Conservation (phyloP, 306 rosid species). For the Acacia acuminata region DNA sequence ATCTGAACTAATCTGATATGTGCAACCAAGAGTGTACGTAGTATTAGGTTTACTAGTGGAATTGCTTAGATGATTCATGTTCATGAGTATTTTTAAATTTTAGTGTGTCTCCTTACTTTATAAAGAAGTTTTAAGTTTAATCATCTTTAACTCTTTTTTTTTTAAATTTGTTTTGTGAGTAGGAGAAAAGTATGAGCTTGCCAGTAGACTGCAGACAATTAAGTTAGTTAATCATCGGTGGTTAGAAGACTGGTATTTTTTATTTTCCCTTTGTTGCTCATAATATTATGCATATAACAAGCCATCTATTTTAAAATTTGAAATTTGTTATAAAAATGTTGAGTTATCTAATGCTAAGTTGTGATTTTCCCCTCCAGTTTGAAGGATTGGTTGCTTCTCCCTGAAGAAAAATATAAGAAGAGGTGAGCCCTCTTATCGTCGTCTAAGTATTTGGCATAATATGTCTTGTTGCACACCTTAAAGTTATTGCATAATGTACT, state of each 20-base stretch:
- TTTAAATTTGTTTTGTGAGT: neutral
- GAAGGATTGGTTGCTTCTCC: conserved; percentile 76
- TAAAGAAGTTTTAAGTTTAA: neutral
- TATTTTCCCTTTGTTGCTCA: conserved; percentile 7
- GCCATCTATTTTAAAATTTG: conserved; percentile 21
- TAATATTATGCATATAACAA: neutral
- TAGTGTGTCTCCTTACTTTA: conserved; percentile 10
- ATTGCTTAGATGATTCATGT: conserved; percentile 23
- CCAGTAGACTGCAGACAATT: conserved; percentile 63
- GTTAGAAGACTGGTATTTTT: conserved; percentile 83
- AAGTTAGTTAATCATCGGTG: conserved; percentile 90
- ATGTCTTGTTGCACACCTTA: conserved; percentile 15
- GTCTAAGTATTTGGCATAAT: neutral
- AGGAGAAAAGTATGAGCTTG: conserved; percentile 95
- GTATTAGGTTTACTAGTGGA: neutral
- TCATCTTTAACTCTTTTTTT: conserved; percentile 7
- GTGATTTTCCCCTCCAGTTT: conserved; percentile 62
- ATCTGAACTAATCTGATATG: conserved; percentile 6
- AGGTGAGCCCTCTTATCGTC: conserved; percentile 53
- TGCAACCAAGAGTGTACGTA: neutral
- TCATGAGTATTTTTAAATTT: neutral
- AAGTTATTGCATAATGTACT: conserved; percentile 10
- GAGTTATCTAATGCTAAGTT: conserved; percentile 9
- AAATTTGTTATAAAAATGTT: conserved; percentile 1
- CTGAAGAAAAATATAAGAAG: conserved; percentile 67